Evolutionary conservation across 495 filamentous ascomycete genomes (phyloP), one percentile per base, ranked within the genome.

Genomic region (Daldinia decipiens): DNA sequence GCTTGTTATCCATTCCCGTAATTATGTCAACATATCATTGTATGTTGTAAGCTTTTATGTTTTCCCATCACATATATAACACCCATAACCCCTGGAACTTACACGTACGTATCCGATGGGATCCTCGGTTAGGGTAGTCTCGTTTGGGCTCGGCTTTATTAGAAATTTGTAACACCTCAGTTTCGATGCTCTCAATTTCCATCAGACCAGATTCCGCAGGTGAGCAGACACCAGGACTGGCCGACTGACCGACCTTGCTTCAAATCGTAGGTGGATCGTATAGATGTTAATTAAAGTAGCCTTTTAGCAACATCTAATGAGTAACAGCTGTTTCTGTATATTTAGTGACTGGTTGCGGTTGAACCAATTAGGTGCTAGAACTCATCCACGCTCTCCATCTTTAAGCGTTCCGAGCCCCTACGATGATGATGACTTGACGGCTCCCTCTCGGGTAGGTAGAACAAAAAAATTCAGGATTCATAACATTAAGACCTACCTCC

Each of bases 371-470:
- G 38, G 43, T 45, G 17, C n/a, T 9, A 27, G 52, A 5, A 64
- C 71, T 64, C 38, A 45, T 40, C 67, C 74, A 76, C 74, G 71
- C 70, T 68, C 67, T 58, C 27, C 40, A 62, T 4, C 21, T 43
- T 60, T 45, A 36, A 61, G 4, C 53, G 32, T 65, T 55, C 38
- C 36, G 53, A 27, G 51, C 40, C 29, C 2, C 51, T n/a, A 68
- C 39, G 27, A 34, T 51, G 39, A 34, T 51, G 39, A 58, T 39
- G 26, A 57, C 40, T 31, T 53, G 50, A 60, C 51, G 60, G 60
- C 31, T 65, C 64, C 65, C 27, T 68, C 60, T 58, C 59, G 15
- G 70, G 59, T n/a, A 63, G 54, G 45, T 51, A 55, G 12, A 47
- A 47, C 11, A 47, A 40, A 11, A 36, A 36, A 5, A 19, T 64